Percentiles rank a stretch among this genome's conserved stretches.
Evolutionary conservation across 306 rosid species (phyloP).

Genomic region (Citrullus colocynthis): DNA sequence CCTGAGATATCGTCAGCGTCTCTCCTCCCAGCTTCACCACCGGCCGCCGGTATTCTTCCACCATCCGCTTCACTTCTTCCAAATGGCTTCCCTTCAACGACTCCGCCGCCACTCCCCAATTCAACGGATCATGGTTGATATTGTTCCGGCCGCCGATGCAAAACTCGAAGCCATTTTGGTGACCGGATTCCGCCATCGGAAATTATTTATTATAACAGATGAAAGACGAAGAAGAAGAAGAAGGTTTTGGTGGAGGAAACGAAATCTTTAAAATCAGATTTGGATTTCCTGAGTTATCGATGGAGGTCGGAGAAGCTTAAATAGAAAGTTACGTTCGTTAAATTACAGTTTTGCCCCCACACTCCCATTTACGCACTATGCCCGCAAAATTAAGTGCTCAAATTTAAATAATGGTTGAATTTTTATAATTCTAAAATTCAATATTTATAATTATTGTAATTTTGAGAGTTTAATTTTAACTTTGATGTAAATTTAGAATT

Average conservation of each 20-base stretch:
- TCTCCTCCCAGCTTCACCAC: slow-evolving; percentile 51
- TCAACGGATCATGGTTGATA: slow-evolving; percentile 30
- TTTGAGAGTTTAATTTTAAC: too few species aligned
- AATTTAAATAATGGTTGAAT: too few species aligned
- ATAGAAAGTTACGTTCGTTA: background rate
- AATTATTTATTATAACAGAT: background rate
- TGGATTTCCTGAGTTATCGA: background rate
- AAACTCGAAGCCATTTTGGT: slow-evolving; percentile 15
- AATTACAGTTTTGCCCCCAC: background rate
- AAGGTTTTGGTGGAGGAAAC: background rate
- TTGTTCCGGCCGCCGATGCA: slow-evolving; percentile 11
- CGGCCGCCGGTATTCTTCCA: slow-evolving; percentile 53
- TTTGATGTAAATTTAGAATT: too few species aligned
- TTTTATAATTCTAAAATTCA: too few species aligned
- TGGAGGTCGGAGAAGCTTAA: background rate
- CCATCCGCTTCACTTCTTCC: slow-evolving; percentile 89
- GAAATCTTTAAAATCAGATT: background rate
- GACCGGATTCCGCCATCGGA: slow-evolving; percentile 31
- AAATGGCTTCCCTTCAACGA: slow-evolving; percentile 53
- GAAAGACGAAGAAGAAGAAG: background rate
- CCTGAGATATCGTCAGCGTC: slow-evolving; percentile 58
- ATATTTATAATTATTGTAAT: too few species aligned
- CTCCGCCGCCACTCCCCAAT: slow-evolving; percentile 58
- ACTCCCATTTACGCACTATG: too few species aligned
- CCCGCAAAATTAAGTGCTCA: too few species aligned